These are phyloP conservation scores for Lipomyces lipofer DNA, from an alignment of 805 yeast genomes.

Conservation along the genomic window DNA sequence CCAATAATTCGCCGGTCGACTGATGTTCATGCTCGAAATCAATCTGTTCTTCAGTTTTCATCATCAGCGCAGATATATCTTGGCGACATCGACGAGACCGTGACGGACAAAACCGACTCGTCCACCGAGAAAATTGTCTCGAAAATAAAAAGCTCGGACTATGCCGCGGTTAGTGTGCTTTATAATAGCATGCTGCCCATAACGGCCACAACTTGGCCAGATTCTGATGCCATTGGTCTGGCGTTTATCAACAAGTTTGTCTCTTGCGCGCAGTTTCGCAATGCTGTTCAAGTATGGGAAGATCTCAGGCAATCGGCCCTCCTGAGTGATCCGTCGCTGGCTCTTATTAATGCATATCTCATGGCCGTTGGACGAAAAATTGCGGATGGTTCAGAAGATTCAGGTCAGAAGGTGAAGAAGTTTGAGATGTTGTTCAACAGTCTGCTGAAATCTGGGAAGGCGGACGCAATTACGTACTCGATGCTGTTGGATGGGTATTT, in stretches of 20 bases:
- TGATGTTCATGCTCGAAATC: no score
- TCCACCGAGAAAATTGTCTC: no score
- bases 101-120: no score
- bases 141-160: no score
- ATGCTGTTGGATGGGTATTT: conserved; percentile 16
- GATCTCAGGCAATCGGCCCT: conserved; percentile 4
- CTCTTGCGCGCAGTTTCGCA: background rate
- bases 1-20: no score
- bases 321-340: conserved; percentile 7
- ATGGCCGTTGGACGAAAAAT: conserved; percentile 7
- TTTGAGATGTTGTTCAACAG: background rate
- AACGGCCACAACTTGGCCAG: no score
- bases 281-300: conserved; percentile 11
- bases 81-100: no score
- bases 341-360: conserved; percentile 10
- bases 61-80: no score
- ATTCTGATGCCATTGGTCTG: conserved; percentile 9
- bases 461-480: conserved; percentile 10
- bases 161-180: no score
- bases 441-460: background rate
- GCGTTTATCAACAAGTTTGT: conserved; percentile 15
- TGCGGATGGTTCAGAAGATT: background rate
- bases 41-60: no score
- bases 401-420: background rate
- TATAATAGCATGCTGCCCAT: no score